Evolutionary conservation across 495 filamentous ascomycete genomes (phyloP).

Genomic region (Hyaloscypha variabilis): DNA sequence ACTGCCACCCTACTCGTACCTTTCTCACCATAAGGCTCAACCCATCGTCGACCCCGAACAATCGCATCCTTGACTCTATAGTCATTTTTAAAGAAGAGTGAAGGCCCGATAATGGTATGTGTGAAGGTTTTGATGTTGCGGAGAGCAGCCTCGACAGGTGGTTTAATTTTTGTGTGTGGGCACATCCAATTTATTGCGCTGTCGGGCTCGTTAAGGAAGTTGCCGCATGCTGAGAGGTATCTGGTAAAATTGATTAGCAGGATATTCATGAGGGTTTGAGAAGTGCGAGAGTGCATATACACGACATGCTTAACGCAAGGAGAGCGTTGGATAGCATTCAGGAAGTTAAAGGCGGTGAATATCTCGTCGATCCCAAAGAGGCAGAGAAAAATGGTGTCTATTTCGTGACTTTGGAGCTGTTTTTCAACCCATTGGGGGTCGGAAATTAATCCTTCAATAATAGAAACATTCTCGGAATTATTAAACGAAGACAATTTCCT

Average conservation of each 20-base stretch:
- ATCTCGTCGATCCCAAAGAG: neutral
- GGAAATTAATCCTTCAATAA: neutral
- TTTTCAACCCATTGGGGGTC: conserved; percentile 2
- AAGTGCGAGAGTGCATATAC: neutral
- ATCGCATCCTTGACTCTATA: conserved; percentile 1
- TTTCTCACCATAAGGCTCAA: neutral
- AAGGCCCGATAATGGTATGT: conserved; percentile 2
- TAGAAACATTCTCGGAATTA: conserved; percentile 6
- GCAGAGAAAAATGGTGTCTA: conserved; percentile 15
- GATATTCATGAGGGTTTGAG: neutral
- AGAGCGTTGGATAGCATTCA: neutral
- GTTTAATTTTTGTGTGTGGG: neutral
- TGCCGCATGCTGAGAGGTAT: neutral
- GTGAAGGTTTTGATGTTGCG: neutral
- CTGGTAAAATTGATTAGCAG: neutral
- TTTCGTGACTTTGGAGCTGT: neutral
- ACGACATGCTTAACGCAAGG: neutral
- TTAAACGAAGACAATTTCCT: neutral
- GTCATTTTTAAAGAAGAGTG: conserved; percentile 7
- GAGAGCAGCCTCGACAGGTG: neutral
- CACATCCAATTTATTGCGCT: neutral
- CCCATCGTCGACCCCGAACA: neutral
- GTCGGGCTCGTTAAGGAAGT: neutral
- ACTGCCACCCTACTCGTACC: neutral
- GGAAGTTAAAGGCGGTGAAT: neutral